Evolutionary conservation across 179 eudicot species (phyloP), one percentile per base, ranked within the genome.

Genomic region (Gypsophila paniculata): DNA sequence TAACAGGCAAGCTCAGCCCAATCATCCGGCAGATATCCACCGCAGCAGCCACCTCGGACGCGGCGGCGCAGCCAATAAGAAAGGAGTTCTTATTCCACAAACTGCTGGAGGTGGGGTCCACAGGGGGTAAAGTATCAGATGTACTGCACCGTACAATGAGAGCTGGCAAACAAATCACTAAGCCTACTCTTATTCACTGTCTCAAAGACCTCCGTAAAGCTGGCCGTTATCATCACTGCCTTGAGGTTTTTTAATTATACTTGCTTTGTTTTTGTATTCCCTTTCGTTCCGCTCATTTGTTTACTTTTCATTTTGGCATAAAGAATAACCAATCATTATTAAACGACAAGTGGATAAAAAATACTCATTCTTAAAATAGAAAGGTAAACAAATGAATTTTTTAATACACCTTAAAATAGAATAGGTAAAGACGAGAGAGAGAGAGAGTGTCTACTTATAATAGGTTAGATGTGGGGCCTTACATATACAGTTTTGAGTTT

Each of bases 151-250:
- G 53, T 58, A 77, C 81, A 1, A 65, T 62, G 0, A 78, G 84
- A 49, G 81, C 81, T 38, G 87, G 88, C 39, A 73, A 65, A 39
- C 18, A 65, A 2, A 72, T 73, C 46, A 7, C 26, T 39, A 81
- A 71, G 14, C 0, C 25, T 13, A 81, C 77, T 61, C 87, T 90
- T 57, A 65, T 74, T 12, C 15, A 64, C 23, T 87, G 96, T 62
- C 29, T 89, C 32, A 77, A 71, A 68, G 81, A 79, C 5, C 86
- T 90, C 51, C 90, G 96, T 21, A 78, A 60, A 49, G 74, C 17
- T 57, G 76, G 82, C 6, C 80, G 74, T 23, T 78, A 75, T 38
- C 75, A 70, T 0, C 84, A 79, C 4, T 89, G 87, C 73, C 87
- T 86, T 48, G 78, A 90, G 93, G 96, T 90, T 25, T 22, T 4